These are phyloP conservation scores for Cutaneotrichosporon cutaneum DNA, from an alignment of 1,284 basidiomycete genomes.

Conservation along the genomic window DNA sequence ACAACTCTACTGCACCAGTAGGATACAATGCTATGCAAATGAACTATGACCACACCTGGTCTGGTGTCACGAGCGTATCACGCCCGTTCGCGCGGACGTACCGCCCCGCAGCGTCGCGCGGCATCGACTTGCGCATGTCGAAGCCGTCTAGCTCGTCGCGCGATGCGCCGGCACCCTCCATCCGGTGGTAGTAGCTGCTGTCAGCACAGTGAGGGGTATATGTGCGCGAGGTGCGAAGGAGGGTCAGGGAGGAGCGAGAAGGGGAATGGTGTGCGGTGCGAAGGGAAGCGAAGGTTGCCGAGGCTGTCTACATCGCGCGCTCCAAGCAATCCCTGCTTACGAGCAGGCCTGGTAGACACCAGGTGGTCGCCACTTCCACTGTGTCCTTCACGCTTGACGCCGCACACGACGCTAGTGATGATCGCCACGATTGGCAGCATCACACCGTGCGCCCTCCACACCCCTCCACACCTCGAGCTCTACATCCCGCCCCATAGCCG, in stretches of 20 bases:
- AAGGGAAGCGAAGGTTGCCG: background rate
- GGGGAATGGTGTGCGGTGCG: background rate
- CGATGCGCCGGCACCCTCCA: conserved; percentile 49
- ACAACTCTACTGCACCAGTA: no score
- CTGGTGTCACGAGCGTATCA: conserved; percentile 48
- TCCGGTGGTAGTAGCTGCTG: conserved; percentile 51
- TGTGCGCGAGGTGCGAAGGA: no score
- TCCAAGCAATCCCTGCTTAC: background rate
- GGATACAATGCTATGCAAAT: background rate
- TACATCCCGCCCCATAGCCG: background rate
- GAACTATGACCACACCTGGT: conserved; percentile 48
- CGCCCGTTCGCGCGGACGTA: conserved; percentile 48
- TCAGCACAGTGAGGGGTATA: background rate
- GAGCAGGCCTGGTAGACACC: no score
- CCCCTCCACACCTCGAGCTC: background rate
- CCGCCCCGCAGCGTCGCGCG: conserved; percentile 42
- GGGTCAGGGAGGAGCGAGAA: no score
- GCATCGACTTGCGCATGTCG: conserved; percentile 53
- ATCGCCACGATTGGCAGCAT: background rate
- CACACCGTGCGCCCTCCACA: no score
- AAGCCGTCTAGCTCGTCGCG: conserved; percentile 52
- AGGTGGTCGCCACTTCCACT: no score
- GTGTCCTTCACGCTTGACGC: no score
- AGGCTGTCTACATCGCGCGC: background rate
- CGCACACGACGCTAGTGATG: background rate